phyloP scores from a whole-genome alignment of 2,329 filamentous ascomycete species.

The Lachnellula arida region DNA sequence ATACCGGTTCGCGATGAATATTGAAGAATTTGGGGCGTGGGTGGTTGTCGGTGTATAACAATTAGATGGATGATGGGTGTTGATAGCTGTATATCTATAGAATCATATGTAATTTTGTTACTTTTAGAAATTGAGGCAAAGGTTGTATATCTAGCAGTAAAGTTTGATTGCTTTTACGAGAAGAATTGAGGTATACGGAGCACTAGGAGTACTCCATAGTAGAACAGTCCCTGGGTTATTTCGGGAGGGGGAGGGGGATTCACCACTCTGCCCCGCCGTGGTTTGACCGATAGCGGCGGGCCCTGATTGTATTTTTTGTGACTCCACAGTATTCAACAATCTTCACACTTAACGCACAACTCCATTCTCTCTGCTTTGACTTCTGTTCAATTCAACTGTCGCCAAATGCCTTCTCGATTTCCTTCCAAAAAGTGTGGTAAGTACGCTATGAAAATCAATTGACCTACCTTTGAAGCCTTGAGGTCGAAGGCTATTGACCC shows the following conservation, averaged over 20 bases:
- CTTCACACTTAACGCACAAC: not conserved
- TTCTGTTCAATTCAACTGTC: not conserved
- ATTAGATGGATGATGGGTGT: not conserved
- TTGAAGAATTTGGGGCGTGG: not conserved
- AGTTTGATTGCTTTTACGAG: not conserved
- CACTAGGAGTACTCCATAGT: too few relatives aligned
- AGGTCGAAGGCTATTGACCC: constrained; percentile 5
- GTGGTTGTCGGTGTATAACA: not conserved
- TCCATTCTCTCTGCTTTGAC: not conserved
- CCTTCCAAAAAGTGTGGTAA: constrained; percentile 51
- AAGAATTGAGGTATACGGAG: too few relatives aligned
- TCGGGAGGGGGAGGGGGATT: not conserved
- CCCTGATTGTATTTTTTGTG: not conserved
- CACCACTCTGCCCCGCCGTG: not conserved
- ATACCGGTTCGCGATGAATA: constrained; percentile 24
- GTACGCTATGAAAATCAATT: not conserved
- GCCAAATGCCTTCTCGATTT: constrained; percentile 32
- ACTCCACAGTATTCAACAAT: not conserved
- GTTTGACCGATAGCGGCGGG: too few relatives aligned
- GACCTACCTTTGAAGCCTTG: not conserved
- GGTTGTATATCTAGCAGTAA: not conserved
- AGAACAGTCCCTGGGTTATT: too few relatives aligned
- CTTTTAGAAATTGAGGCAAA: not conserved
- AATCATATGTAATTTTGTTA: not conserved
- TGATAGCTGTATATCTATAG: not conserved